Conservation (phyloP, 805 yeast species). For the Cyberlindnera mississippiensis region DNA sequence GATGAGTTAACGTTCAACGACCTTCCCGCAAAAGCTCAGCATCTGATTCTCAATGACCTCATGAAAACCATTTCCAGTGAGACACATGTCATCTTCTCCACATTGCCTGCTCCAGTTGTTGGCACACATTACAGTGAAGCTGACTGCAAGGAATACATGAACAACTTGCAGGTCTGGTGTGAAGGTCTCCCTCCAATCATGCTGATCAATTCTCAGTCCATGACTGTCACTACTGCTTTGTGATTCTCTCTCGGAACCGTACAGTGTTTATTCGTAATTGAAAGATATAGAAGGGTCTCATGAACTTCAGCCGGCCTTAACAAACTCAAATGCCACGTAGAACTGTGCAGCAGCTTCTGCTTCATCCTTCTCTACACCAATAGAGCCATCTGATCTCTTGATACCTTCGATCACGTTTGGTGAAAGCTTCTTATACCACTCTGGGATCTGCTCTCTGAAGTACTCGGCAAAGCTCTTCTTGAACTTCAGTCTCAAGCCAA, state of each 20-base stretch:
- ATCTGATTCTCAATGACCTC: conserved; percentile 78
- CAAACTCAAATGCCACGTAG: conserved; percentile 80
- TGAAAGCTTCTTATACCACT: conserved; percentile 52
- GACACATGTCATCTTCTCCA: conserved; percentile 79
- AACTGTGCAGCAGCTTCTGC: conserved; percentile 77
- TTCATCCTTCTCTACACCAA: conserved; percentile 87
- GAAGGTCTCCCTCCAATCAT: conserved; percentile 78
- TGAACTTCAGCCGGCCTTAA: conserved; percentile 43
- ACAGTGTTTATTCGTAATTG: too few species aligned
- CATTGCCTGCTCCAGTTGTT: conserved; percentile 82
- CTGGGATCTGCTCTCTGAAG: conserved; percentile 75
- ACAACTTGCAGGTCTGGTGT: conserved; percentile 76
- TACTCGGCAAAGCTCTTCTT: conserved; percentile 78
- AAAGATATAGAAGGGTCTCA: too few species aligned
- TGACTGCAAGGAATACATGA: conserved; percentile 71
- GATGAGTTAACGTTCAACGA: conserved; percentile 63
- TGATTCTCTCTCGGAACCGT: too few species aligned
- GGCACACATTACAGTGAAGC: conserved; percentile 73
- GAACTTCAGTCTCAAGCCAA: conserved; percentile 65
- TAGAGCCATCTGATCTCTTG: conserved; percentile 60
- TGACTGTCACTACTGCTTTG: conserved; percentile 93
- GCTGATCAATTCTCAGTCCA: conserved; percentile 84
- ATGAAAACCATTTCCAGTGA: conserved; percentile 62
- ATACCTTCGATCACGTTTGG: conserved; percentile 66
- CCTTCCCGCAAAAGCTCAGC: conserved; percentile 90